Base-by-base conservation (phyloP, 805 yeast genomes). In the Yamadazyma akitaensis region DNA sequence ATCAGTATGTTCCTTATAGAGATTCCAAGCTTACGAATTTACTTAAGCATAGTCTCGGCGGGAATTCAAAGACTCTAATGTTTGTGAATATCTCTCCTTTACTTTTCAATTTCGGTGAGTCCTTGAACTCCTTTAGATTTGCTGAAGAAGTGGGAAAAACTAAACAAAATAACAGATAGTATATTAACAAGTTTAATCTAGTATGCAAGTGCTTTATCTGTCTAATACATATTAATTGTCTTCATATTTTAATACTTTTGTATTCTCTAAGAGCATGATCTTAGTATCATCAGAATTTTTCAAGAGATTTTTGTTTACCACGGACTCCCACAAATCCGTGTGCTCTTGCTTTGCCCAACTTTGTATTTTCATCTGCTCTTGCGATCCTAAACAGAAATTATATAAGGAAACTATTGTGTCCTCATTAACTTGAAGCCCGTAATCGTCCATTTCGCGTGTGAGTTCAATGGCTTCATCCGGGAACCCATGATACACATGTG, bases 31-130 rank as follows among this genome's bases (percentile, higher is more conserved):
- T 92, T 59, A 92, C 99, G 0, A 88, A 88, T 60, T 68, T 91
- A 12, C 70, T 92, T 48, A 94, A 90, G 57, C 82, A 87, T 59
- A 89, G 97, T 13, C 71, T 92, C 21, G 82, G 85, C 6, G 97
- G 96, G 0, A 77, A 80, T 46, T 87, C 96, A 2, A 94, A 92
- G 64, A 89, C 97, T 0, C 71, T 92, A 49, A 90, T 92, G 96
- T 85, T 92, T 73, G 97, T 90, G 13, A 91, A 89, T 56, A 75
- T 91, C 0, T 85, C 96, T 0, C 90, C 96, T 2, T 67, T 77
- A 42, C 61, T 61, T 10, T 65, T 65, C 13, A 86, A 88, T 61
- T 71, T 82, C 35, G 79, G 74, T 53, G 99, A 94, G 61, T 85
- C 96, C 1, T 55, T 91, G 28, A 89, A 88, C 58, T 88, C 96